Percentiles rank a stretch among this genome's conserved stretches.
Conservation (phyloP, 1,284 basidiomycete genomes). For the Apiotrichum sp. region DNA sequence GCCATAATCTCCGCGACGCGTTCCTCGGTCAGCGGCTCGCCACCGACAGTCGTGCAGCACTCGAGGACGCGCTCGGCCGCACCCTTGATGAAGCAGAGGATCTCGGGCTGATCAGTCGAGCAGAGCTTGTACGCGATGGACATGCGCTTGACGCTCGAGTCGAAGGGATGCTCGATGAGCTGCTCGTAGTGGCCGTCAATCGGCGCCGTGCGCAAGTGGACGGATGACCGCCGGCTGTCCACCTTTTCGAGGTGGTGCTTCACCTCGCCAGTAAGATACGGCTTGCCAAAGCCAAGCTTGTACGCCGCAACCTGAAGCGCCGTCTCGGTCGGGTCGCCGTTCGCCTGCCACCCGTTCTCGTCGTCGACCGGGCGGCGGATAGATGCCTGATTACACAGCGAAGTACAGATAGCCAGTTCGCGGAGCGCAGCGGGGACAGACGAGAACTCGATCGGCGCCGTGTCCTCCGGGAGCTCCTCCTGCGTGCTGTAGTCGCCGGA, state of each 20-base stretch:
- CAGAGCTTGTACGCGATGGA: constrained; percentile 48
- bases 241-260: constrained; percentile 1
- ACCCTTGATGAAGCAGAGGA: constrained; percentile 53
- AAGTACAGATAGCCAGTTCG: constrained; percentile 47
- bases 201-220: background rate
- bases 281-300: constrained; percentile 49
- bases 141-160: constrained; percentile 61
- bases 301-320: constrained; percentile 62
- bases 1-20: constrained; percentile 48
- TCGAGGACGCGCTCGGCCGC: constrained; percentile 60
- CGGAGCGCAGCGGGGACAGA: constrained; percentile 34
- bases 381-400: constrained; percentile 51
- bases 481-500: constrained; percentile 25
- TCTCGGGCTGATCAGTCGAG: background rate
- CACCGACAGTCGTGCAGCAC: constrained; percentile 48
- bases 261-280: constrained; percentile 35
- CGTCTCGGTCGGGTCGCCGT: constrained; percentile 63
- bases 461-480: constrained; percentile 11
- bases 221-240: constrained; percentile 6
- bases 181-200: constrained; percentile 41
- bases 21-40: constrained; percentile 22
- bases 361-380: constrained; percentile 39
- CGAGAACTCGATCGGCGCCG: constrained; percentile 26
- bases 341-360: constrained; percentile 56
- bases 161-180: constrained; percentile 55